Base-by-base conservation (phyloP, 1,284 basidiomycete species). In the Porphyrellus sp. region DNA sequence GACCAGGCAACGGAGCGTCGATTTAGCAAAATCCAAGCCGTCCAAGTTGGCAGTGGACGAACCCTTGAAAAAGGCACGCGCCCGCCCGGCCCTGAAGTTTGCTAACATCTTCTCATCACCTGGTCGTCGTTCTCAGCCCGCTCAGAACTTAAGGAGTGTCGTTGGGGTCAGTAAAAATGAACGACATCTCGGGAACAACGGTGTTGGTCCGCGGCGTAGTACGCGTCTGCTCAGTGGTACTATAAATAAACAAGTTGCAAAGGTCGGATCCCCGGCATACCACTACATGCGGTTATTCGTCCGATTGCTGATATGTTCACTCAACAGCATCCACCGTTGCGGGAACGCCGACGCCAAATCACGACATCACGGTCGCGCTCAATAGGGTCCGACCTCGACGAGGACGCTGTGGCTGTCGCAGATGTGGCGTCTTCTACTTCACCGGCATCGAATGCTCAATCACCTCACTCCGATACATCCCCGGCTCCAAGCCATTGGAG, bases 41-140 rank as follows among this genome's bases (percentile, higher is more conserved):
- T 77, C 74, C 63, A 88, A 86, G 74, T 65, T 77, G 64, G 69
- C 70, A 70, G 69, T 75, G 63, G 83, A 86, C 71, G 83, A 85
- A 70, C 77, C 80, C 70, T 74, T 77, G 76, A 88, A 86, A 85
- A 89, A 89, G 86, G 86, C 83, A 86, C 80, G 84, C 82, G 79
- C 80, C 78, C 84, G 82, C 80, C 83, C 80, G 81, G 83, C 79
- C 77, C 78, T 85, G 78, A 83, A 79, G 73, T 80, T 83, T 81
- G 77, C 82, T 84, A 86, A 86, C 75, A 77, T 85, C 77, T 85
- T 86, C 84, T 88, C 85, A 86, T 84, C 81, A 75, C 77, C 80
- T 70, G 79, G 79, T 78, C 81, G 81, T 79, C 78, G 77, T 80
- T 78, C 80, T 72, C 83, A 88, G 86, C 75, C 78, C 68, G 73